Evolutionary conservation across 768 basidiomycete species (phyloP), one percentile per base, ranked within the genome.

Genomic region (Podaxis sp.): DNA sequence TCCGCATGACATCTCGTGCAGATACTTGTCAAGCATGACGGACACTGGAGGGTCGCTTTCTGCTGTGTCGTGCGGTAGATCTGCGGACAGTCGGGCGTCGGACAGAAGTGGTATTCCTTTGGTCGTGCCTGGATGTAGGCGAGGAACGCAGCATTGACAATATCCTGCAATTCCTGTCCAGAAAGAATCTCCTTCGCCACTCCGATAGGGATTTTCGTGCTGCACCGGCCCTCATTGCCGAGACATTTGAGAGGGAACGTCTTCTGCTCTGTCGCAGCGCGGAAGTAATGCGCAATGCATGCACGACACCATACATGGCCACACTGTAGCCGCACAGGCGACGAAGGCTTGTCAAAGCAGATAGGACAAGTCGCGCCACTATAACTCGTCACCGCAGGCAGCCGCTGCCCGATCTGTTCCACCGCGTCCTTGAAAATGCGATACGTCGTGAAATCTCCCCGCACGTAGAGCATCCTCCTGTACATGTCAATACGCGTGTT

Each of bases 21-120:
- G 52, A 92, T 88, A n/a, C 85, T 81, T 5, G 80, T 68, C 17
- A 90, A 79, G 68, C 91, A 93, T 2, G 86, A 84, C 1, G 89
- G 89, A 57, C 91, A 93, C 59, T 87, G 87, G 39, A 92, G 71
- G 8, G 83, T 75, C 4, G 39, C 52, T 28, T 61, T 61, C 22
- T 55, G 40, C 28, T 8, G 75, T 0, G 80, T 82, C 2, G 80
- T 69, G 28, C 90, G 85, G 70, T 93, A 94, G 5, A 92, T 79
- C 67, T 92, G 88, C 0, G 78, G 77, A 67, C 92, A 94, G 70
- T 93, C 89, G 0, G 92, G 87, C 0, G 90, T 87, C 0, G 92
- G 92, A 73, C 92, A 94, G 67, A 85, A 87, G 63, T 84, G 80
- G 67, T 89, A 88, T 62, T 92, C 87, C 7, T 79, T 74, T 0